Conservation (phyloP, 345 rosid species). For the Euphorbia tirucalli region DNA sequence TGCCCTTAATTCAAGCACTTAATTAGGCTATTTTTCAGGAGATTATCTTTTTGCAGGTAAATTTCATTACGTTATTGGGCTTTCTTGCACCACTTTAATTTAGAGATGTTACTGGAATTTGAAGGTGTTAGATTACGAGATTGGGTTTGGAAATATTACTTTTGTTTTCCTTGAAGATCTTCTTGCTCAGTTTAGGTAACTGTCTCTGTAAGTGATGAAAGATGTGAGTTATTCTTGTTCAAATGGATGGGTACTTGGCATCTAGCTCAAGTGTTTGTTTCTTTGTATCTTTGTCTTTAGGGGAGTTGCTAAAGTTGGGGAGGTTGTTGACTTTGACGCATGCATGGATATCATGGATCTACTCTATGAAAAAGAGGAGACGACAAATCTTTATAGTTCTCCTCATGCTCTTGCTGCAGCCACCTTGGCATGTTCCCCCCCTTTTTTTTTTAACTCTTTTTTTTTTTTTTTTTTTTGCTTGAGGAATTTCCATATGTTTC, state of each 20-base stretch:
- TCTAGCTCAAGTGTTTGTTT: neutral
- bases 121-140: constrained; percentile 58
- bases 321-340: constrained; percentile 58
- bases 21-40: constrained; percentile 42
- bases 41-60: constrained; percentile 65
- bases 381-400: constrained; percentile 43
- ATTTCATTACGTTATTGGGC: constrained; percentile 1
- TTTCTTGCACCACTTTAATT: constrained; percentile 7
- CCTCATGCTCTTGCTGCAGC: constrained; percentile 70
- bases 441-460: constrained; percentile 7
- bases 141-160: constrained; percentile 52
- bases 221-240: neutral
- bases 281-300: constrained; percentile 27
- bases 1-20: constrained; percentile 17
- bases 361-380: constrained; percentile 72
- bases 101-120: constrained; percentile 14
- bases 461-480: neutral
- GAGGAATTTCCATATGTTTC: neutral
- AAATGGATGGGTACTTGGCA: neutral
- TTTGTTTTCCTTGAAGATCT: constrained; percentile 57
- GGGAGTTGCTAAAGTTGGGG: constrained; percentile 69
- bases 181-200: constrained; percentile 54
- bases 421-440: constrained; percentile 63
- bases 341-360: constrained; percentile 91
- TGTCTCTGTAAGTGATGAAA: constrained; percentile 5